These are phyloP conservation scores for Tarenaya hassleriana DNA, from an alignment of 345 rosid genomes.

Conservation along the genomic window DNA sequence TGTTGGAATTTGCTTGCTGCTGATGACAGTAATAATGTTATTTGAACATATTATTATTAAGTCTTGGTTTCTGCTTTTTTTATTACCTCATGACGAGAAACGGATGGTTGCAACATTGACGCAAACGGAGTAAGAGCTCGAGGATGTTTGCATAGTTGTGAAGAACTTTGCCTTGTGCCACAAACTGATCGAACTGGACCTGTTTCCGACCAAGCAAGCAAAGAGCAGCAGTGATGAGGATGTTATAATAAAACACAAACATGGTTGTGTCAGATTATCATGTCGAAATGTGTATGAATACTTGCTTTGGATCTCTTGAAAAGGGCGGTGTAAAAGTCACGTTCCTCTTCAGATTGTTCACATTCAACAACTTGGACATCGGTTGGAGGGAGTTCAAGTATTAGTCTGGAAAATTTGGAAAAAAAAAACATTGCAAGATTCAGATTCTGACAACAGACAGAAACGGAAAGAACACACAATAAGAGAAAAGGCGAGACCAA, in stretches of 20 bases:
- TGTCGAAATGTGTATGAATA: slow-evolving; percentile 8
- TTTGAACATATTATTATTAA: neutral
- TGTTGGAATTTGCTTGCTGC: slow-evolving; percentile 10
- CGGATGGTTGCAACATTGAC: slow-evolving; percentile 77
- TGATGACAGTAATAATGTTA: neutral
- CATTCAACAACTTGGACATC: slow-evolving; percentile 50
- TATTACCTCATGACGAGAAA: slow-evolving; percentile 64
- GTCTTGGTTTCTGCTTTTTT: neutral
- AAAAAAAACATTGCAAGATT: slow-evolving; percentile 13
- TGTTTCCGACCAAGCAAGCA: slow-evolving; percentile 24
- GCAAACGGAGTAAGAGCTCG: slow-evolving; percentile 58
- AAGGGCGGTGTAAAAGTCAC: slow-evolving; percentile 53
- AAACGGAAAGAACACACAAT: slow-evolving; percentile 1
- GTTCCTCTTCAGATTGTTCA: slow-evolving; percentile 57
- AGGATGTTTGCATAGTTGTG: slow-evolving; percentile 63
- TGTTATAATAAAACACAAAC: slow-evolving; percentile 1
- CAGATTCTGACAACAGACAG: too few species aligned
- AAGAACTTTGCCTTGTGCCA: slow-evolving; percentile 68
- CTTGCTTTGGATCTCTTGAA: slow-evolving; percentile 60
- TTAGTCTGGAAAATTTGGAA: slow-evolving; percentile 37
- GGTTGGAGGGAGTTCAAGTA: slow-evolving; percentile 63
- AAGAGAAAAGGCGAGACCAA: neutral
- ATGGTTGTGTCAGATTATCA: neutral
- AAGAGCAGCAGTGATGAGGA: slow-evolving; percentile 7
- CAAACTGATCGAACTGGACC: slow-evolving; percentile 63